Base-by-base conservation (phyloP, 2,329 filamentous ascomycete species). In the Diaporthe citrichinensis region DNA sequence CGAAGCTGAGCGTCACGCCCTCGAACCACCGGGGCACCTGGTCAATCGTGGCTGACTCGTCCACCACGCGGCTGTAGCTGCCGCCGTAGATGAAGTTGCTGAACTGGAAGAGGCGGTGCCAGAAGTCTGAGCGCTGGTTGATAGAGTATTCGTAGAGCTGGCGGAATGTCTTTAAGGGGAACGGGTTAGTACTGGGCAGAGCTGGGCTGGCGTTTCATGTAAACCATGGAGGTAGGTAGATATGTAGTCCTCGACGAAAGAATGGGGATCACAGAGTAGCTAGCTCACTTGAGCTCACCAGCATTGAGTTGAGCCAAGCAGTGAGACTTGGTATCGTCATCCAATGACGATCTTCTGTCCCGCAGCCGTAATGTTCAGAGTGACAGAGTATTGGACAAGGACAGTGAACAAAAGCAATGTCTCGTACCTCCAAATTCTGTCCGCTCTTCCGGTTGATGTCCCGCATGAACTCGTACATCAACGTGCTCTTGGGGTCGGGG, bases 21-120 rank as follows among this genome's bases (percentile, higher is more conserved):
- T 91, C 85, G 82, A 97, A 97, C 95, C 95, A 97, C 55, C 87
- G 85, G 0, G 95, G 95, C 7, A 96, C 88, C 23, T 87, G 86
- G 76, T 95, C 92, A 82, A 97, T 94, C 2, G 92, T 90, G 1
- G 89, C 87, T 0, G 86, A 86, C 79, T 94, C 92, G 80, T 97
- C 94, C 4, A 97, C 92, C 1, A 93, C 91, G 14, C 81, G 83
- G 0, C 83, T 84, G 80, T 90, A 91, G 5, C 82, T 84, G 41
- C 94, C 94, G 49, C 89, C 87, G 79, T 95, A 87, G 77, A 95
- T 91, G 74, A 93, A 84, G 65, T 88, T 87, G 76, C 89, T 85
- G 71, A 87, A 87, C 34, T 90, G 85, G 85, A 94, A 94, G 67
- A 92, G 83, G 76, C 91, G 88, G 9, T 87, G 86, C 87, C 90